Conservation (phyloP, 2,329 filamentous ascomycete genomes). For the Ramularia collo-cygni region DNA sequence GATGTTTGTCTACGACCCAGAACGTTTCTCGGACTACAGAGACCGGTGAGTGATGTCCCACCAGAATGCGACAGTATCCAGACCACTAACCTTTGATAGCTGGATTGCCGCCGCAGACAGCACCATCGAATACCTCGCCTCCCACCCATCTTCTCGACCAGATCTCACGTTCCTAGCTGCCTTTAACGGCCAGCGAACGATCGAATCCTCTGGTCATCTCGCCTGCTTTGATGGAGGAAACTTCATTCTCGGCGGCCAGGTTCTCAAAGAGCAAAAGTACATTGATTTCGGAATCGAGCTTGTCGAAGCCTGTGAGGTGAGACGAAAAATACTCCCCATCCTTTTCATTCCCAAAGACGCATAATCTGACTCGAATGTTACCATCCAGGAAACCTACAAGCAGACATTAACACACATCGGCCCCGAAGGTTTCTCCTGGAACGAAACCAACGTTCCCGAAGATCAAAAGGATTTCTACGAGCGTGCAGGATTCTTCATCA, state of each 20-base stretch:
- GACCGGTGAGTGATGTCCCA: slow-evolving; percentile 38
- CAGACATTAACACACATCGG: slow-evolving; percentile 66
- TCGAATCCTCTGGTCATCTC: slow-evolving; percentile 44
- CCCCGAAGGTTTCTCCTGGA: slow-evolving; percentile 53
- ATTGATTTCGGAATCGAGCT: slow-evolving; percentile 67
- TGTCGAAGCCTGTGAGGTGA: slow-evolving; percentile 58
- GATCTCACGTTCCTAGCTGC: slow-evolving; percentile 66
- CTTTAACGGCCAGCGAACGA: slow-evolving; percentile 43
- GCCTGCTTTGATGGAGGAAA: slow-evolving; percentile 81
- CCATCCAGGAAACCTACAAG: slow-evolving; percentile 56
- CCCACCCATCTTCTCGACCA: slow-evolving; percentile 57
- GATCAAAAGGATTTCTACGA: slow-evolving; percentile 53
- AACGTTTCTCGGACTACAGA: slow-evolving; percentile 56
- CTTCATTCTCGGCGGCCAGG: slow-evolving; percentile 73
- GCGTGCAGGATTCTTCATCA: slow-evolving; percentile 65
- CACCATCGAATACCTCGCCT: slow-evolving; percentile 63
- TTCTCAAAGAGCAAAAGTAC: slow-evolving; percentile 59
- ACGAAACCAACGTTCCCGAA: slow-evolving; percentile 28
- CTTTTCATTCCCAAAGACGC: too few species aligned
- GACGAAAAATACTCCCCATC: too few species aligned
- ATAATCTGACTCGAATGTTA: not conserved
- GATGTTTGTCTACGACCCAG: slow-evolving; percentile 74
- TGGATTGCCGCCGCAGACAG: slow-evolving; percentile 73
- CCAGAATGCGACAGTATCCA: slow-evolving; percentile 23
- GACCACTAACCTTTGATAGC: slow-evolving; percentile 5